Evolutionary conservation across 495 filamentous ascomycete genomes (phyloP).

Genomic region (Geoglossum glabrum): DNA sequence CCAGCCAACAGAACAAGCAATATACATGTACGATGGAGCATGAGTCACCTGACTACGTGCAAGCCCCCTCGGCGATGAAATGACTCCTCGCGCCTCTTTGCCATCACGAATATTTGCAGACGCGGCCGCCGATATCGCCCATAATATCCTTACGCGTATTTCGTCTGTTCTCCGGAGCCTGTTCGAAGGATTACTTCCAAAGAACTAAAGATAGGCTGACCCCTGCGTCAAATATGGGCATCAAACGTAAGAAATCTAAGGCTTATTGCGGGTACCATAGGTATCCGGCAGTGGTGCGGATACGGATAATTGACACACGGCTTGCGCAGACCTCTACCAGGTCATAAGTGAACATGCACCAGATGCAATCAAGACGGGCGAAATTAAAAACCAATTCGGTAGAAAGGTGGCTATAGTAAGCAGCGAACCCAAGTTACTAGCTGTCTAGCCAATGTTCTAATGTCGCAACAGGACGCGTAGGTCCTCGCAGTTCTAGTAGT

Average conservation of each 20-base stretch:
- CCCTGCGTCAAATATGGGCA: conserved; percentile 1
- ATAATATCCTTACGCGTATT: neutral
- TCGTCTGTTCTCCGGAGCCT: neutral
- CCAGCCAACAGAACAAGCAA: neutral
- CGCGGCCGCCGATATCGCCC: neutral
- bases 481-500: conserved; percentile 13
- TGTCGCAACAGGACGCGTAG: conserved; percentile 57
- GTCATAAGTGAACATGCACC: conserved; percentile 84
- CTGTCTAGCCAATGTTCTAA: neutral
- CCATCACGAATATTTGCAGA: no score
- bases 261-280: neutral
- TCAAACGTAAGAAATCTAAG: conserved; percentile 2
- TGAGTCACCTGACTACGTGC: neutral
- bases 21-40: neutral
- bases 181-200: neutral
- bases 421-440: conserved; percentile 6
- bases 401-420: conserved; percentile 90
- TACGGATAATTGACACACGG: neutral
- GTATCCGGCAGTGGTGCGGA: neutral
- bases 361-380: conserved; percentile 82
- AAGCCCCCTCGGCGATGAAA: no score
- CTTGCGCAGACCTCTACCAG: conserved; percentile 42
- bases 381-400: conserved; percentile 97
- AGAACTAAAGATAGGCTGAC: neutral
- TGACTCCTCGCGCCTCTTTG: no score